Evolutionary conservation across 805 yeast species (phyloP), one percentile per base, ranked within the genome.

Genomic region (Grigorovia transvaalensis): DNA sequence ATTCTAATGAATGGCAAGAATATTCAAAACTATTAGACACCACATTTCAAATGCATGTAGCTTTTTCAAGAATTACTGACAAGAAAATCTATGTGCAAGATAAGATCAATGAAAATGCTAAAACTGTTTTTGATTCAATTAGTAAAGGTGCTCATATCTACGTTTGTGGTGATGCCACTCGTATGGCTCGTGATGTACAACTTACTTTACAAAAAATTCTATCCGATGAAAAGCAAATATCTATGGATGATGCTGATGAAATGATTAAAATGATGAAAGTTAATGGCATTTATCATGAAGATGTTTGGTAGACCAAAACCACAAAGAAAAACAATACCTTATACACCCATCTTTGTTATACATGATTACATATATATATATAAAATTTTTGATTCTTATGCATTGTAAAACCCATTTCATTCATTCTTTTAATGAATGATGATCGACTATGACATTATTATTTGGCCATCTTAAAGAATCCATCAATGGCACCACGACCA

Each of bases 91-190:
- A 91, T 61, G 99, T 91, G 52, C 99, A 91, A 72, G 84, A 93
- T 65, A 80, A 78, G 57, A 65, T 93, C 58, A 59, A 67, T 48
- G 85, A 82, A 61, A 63, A 76, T 57, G 72, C 77, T 57, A 62
- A 67, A 48, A 65, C 71, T 27, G 66, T 82, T 42, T 57, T 62
- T 46, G 56, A 63, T 27, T 55, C 73, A 47, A 69, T 85, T 51
- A 80, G 81, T 59, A 72, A 79, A 47, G 96, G 96, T 53, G 98
- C 96, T 0, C 85, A 82, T 67, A 77, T 91, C 58, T 91, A 93
- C 67, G 96, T 91, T 42, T 91, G 99, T 76, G 99, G 98, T 66
- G 98, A 93, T 72, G 98, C 99, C 27, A 79, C 85, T 30, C 80
- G 79, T 57, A 93, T 91, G 99, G 96, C 98, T 4, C 84, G 91